A percentile compares a stretch with the other conserved stretches of the same genome.
Evolutionary conservation across 2,329 filamentous ascomycete species (phyloP).

Genomic region (Geosmithia flava): DNA sequence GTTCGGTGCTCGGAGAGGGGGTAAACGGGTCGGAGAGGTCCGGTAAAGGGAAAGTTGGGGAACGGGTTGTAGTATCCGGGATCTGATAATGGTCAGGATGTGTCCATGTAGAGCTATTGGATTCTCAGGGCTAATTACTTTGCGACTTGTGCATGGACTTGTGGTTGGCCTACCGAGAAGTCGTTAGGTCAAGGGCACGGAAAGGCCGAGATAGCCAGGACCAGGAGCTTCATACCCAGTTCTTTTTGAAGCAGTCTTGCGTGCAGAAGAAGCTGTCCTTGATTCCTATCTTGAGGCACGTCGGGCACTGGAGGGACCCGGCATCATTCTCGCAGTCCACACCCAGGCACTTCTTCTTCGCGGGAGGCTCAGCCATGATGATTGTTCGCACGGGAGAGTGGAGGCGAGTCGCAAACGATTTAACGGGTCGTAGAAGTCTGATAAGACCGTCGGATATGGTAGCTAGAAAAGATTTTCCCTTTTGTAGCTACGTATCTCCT

Average conservation of each 20-base stretch:
- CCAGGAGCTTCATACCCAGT: conserved; percentile 60
- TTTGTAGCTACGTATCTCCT: neutral
- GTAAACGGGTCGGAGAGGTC: conserved; percentile 74
- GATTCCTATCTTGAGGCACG: conserved; percentile 77
- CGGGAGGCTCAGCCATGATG: conserved; percentile 36
- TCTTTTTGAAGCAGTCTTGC: conserved; percentile 97
- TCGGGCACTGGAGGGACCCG: conserved; percentile 81
- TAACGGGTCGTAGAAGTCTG: neutral
- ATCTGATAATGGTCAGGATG: conserved; percentile 83
- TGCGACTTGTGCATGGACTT: conserved; percentile 63
- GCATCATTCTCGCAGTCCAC: conserved; percentile 80
- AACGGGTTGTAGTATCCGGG: conserved; percentile 88
- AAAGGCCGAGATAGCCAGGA: neutral
- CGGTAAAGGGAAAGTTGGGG: conserved; percentile 74
- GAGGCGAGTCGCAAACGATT: neutral
- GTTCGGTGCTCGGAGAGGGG: conserved; percentile 61
- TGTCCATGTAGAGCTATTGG: conserved; percentile 63
- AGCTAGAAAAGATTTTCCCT: neutral
- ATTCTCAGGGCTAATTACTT: conserved; percentile 48
- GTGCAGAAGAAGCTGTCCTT: conserved; percentile 94
- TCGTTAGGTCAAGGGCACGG: conserved; percentile 4
- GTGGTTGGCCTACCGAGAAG: conserved; percentile 53
- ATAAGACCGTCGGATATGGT: neutral
- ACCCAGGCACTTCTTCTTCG: conserved; percentile 64
- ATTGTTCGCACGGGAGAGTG: conserved; percentile 6